phyloP scores from a whole-genome alignment of 352 stramenopile species.

The Phytopythium chamaehyphon region DNA sequence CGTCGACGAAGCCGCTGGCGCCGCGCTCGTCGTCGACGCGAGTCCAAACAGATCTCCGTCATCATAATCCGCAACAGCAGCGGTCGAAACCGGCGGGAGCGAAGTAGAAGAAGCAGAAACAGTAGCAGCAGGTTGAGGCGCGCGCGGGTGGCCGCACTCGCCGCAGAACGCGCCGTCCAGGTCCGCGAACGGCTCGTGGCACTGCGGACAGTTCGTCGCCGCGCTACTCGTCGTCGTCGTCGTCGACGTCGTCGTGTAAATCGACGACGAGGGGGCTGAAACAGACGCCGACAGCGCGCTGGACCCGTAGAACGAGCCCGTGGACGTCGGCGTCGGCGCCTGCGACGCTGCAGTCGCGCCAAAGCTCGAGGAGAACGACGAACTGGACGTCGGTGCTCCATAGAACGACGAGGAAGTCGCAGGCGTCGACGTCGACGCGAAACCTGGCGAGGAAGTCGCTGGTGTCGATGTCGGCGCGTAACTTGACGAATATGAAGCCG shows the following conservation, averaged over 20 bases:
- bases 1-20: constrained; percentile 9
- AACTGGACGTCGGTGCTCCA: constrained; percentile 4
- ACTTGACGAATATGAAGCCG: constrained; percentile 1
- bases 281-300: constrained; percentile 10
- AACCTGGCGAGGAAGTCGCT: not conserved
- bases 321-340: constrained; percentile 2
- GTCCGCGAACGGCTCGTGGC: constrained; percentile 43
- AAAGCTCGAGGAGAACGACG: constrained; percentile 7
- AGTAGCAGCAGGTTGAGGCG: constrained; percentile 9
- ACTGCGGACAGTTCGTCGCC: constrained; percentile 37
- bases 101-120: too few relatives aligned
- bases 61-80: constrained; percentile 18
- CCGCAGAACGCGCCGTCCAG: constrained; percentile 63
- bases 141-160: constrained; percentile 61
- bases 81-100: not conserved
- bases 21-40: constrained; percentile 23
- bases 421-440: not conserved
- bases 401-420: not conserved
- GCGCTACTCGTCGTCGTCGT: constrained; percentile 8
- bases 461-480: not conserved
- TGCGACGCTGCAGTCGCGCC: constrained; percentile 5
- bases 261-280: constrained; percentile 1
- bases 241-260: constrained; percentile 10
- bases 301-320: constrained; percentile 12
- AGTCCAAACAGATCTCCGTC: constrained; percentile 59